Evolutionary conservation across 495 filamentous ascomycete species (phyloP).

Genomic region (Annulohypoxylon maeteangense): DNA sequence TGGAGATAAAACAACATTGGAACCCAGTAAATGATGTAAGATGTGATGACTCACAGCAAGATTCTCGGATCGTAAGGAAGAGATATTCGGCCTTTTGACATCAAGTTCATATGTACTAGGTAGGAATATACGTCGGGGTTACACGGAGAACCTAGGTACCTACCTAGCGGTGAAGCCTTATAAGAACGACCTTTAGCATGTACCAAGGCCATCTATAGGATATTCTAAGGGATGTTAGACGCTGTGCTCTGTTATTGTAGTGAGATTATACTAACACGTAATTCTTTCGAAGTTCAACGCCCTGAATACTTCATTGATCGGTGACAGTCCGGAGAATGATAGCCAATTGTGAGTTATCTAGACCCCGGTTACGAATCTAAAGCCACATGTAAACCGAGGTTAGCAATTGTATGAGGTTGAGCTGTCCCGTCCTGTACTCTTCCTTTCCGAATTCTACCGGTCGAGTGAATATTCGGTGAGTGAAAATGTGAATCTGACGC

Average conservation of each 20-base stretch:
- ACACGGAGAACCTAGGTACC: too few species aligned
- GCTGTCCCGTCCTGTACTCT: neutral
- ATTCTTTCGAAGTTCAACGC: neutral
- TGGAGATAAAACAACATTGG: neutral
- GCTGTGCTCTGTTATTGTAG: neutral
- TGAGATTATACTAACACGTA: neutral
- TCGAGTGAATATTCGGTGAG: neutral
- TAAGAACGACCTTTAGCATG: too few species aligned
- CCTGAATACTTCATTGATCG: neutral
- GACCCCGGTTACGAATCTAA: neutral
- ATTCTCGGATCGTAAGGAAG: too few species aligned
- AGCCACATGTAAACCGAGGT: neutral
- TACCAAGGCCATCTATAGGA: too few species aligned
- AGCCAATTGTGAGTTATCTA: neutral
- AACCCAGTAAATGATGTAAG: neutral
- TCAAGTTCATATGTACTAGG: too few species aligned
- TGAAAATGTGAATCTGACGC: neutral
- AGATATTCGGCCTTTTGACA: neutral
- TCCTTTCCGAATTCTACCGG: neutral
- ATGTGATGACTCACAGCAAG: too few species aligned
- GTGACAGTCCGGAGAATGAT: neutral
- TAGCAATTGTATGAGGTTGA: neutral
- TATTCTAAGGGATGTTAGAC: neutral
- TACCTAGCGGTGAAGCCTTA: too few species aligned
- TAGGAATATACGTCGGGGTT: too few species aligned